Base-by-base conservation (phyloP, 257 asterid genomes). In the Sherardia arvensis region DNA sequence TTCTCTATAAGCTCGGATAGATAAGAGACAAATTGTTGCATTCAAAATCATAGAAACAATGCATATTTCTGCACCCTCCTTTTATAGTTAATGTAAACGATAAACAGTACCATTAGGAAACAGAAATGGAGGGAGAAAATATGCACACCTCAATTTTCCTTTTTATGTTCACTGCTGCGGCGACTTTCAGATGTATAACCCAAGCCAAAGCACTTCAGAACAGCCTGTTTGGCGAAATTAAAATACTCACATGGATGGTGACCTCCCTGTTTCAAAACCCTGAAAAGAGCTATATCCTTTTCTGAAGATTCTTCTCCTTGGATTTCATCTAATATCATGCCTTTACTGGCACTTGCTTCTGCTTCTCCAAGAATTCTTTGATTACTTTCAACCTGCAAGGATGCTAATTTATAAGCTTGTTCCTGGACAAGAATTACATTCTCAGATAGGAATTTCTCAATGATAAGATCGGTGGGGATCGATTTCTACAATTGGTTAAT, bases 161-260 rank as follows among this genome's bases (percentile, higher is more conserved):
- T 69, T 49, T 25, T 53, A 56, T 25, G 70, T 45, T 64, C 65
- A 17, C 61, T 45, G 36, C 23, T 56, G 61, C n/a, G 30, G 32
- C 55, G 58, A 14, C 45, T 70, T 12, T 57, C 74, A 30, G 65
- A 47, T 20, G 27, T 20, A 32, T 57, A 57, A 10, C 60, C 74
- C 43, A 70, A 56, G 14, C 74, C 74, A 40, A 70, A 64, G 38
- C 74, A 70, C 70, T 70, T 70, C 65, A 70, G 74, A 30, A 70
- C 32, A 15, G 74, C 74, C 65, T 64, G 61, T 58, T 70, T 70
- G 20, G 70, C 70, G 3, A 64, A 61, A 40, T 29, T 65, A 40
- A 70, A 32, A 62, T 53, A 62, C 26, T 40, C 34, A 51, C 74
- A 70, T 1, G 74, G 74, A 58, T 70, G 74, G 17, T 15, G 51